Base-by-base conservation (phyloP, 495 filamentous ascomycete species). In the Talaromyces stipitatus region DNA sequence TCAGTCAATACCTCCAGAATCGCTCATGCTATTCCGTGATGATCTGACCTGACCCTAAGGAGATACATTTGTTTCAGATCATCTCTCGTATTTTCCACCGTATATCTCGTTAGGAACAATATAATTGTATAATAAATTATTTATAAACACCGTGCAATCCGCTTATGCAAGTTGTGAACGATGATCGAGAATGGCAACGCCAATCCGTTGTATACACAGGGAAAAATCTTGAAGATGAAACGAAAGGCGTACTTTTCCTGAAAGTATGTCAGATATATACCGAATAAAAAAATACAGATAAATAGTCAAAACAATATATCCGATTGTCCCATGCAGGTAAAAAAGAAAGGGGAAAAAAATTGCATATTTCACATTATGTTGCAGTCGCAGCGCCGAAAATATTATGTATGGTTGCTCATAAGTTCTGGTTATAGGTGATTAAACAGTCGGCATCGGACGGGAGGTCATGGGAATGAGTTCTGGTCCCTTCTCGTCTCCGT, bases 401-500 rank as follows among this genome's bases (percentile, higher is more conserved):
- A 16, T 36, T 36, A 36, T 36, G 14, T 12, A n/a, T n/a, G 28
- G 33, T 36, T 36, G 33, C 33, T 36, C 33, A n/a, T n/a, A n/a
- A 36, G 14, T n/a, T 36, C 12, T 32, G 30, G 12, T 10, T 1
- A 45, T 45, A 14, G 5, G 5, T 18, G 2, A 10, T 4, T 20
- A 45, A 45, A 18, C 10, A 9, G 18, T 48, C 9, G 64, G 67
- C 67, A 73, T 72, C 14, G 69, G 67, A 30, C 69, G 45, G 2
- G 69, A 68, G 7, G 58, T 60, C 60, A 70, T 61, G 16, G 73
- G 73, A 48, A 77, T 60, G 51, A 75, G 53, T 20, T 73, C 58
- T 10, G 62, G 61, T 20, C 68, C 66, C 66, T 83, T 81, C 60
- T 78, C 74, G 27, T 80, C 75, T 53, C 78, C 68, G 33, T 55